Evolutionary conservation across 345 rosid genomes (phyloP), one percentile per base, ranked within the genome.

Genomic region (Sonneratia alba): DNA sequence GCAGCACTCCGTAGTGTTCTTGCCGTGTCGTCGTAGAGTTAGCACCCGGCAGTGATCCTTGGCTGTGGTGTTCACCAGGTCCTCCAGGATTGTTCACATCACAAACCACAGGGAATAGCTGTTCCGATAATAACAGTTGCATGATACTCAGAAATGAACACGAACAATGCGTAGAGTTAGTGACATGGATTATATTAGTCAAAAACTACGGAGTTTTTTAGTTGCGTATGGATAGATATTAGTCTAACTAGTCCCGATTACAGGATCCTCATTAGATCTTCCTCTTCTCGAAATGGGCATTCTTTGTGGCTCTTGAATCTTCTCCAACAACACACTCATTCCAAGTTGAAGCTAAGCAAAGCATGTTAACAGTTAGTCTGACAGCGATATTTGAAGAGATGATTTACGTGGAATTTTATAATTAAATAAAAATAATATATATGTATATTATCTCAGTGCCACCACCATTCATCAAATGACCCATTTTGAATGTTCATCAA

Each of bases 321-420:
- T 13, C 38, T 34, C 66, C 38, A 32, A 13, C 27, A 3, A 13
- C 66, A 62, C 36, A 27, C 66, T 27, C 66, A 62, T 62, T 34
- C 66, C 21, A 62, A 13, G 66, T 13, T 27, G 38, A 34, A 62
- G 66, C 66, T 62, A 62, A 2, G 37, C 38, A 24, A 27, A 12
- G 59, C 38, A 62, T 27, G 66, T 14, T 62, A 24, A 62, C 66
- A 62, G 66, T 62, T 62, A 27, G 38, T 27, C 38, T 62, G 66
- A 62, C 18, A 34, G 38, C 13, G 66, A 62, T 32, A 27, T 32
- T 14, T 62, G 66, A 62, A 34, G 27, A 27, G 66, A 62, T 8
- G 66, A 37, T 62, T 62, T 37, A 62, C 13, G 19, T 27, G 66
- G 36, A 14, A 62, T 62, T 62, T 62, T 37, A 4, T 27, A 62